Conservation (phyloP, 805 yeast genomes). For the Candida sanyiensis region DNA sequence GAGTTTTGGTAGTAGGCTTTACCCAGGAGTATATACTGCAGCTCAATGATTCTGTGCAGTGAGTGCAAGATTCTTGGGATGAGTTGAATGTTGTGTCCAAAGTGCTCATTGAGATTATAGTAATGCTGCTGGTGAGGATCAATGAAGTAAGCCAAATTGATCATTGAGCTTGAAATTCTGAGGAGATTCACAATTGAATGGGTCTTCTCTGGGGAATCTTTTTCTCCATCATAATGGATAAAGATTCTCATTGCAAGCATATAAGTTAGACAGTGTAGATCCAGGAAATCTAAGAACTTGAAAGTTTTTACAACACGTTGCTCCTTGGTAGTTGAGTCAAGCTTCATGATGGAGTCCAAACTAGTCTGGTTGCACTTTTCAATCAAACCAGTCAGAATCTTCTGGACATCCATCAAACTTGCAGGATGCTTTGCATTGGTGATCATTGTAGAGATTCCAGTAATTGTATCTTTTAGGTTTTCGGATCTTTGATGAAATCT, state of each 20-base stretch:
- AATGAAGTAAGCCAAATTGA: slow-evolving; percentile 9
- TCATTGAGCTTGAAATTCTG: slow-evolving; percentile 6
- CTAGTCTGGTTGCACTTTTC: slow-evolving; percentile 4
- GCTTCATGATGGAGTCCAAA: slow-evolving; percentile 8
- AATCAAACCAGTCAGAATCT: slow-evolving; percentile 1
- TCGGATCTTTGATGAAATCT: slow-evolving; percentile 7
- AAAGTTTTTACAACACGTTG: slow-evolving; percentile 4
- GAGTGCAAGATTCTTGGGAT: slow-evolving; percentile 12
- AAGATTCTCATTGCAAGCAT: slow-evolving; percentile 7
- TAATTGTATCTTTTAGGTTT: slow-evolving; percentile 2
- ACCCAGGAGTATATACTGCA: slow-evolving; percentile 8
- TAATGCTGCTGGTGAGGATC: slow-evolving; percentile 12
- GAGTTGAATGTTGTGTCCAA: slow-evolving; percentile 10
- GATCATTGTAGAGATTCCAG: slow-evolving; percentile 6
- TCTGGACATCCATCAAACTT: slow-evolving; percentile 3
- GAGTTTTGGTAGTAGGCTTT: slow-evolving; percentile 5
- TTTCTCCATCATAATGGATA: slow-evolving; percentile 6
- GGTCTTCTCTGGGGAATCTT: not conserved
- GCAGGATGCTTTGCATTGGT: slow-evolving; percentile 9
- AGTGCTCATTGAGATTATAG: slow-evolving; percentile 9
- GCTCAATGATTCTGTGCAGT: slow-evolving; percentile 7
- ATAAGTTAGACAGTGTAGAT: slow-evolving; percentile 9
- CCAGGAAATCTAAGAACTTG: slow-evolving; percentile 10
- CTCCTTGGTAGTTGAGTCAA: slow-evolving; percentile 5
- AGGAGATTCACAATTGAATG: slow-evolving; percentile 6